Evolutionary conservation across 208 protist species (phyloP), one percentile per base, ranked within the genome.

Genomic region (Porcisia hertigi): DNA sequence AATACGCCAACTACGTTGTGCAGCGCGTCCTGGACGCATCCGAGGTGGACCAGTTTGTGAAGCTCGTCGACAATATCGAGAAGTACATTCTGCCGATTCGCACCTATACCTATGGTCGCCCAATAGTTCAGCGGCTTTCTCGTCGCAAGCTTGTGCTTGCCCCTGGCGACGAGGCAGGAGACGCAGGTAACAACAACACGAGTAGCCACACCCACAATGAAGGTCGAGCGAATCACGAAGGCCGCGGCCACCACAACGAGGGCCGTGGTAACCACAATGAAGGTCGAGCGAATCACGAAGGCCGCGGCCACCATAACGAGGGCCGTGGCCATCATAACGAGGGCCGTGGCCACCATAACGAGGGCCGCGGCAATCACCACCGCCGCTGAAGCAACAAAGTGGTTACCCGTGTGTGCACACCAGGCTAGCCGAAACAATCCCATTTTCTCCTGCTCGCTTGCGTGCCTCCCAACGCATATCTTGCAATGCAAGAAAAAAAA

Each of bases 1-100:
- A 96, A 78, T 99, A 94, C 85, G 98, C 97, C 43, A 99, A 99
- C 87, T 99, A 99, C 83, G 98, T 99, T 23, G 97, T 99, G 43
- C 98, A 99, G 88, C 98, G 98, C 69, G 88, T 99, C 62, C 79
- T 99, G 7, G 98, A 99, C 82, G 94, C 87, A 18, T 91, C 88
- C 23, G 86, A 93, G 73, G 83, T 92, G 49, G 90, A 93, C 39
- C 90, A 96, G 80, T 94, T 92, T 59, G 85, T 85, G 65, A 80
- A 83, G 70, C 87, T 97, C 14, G 86, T 96, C 53, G 85, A 97
- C 77, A 92, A 94, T 82, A 97, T 97, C 65, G 83, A 95, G 83
- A 89, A 93, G 75, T 96, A 94, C 72, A 88, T 98, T 23, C 74
- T 94, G 49, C 90, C 95, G 2, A 95, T 99, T n/a, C 91, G 94